These are phyloP conservation scores for Pugionium cornutum DNA, from an alignment of 345 rosid genomes.

Conservation along the genomic window DNA sequence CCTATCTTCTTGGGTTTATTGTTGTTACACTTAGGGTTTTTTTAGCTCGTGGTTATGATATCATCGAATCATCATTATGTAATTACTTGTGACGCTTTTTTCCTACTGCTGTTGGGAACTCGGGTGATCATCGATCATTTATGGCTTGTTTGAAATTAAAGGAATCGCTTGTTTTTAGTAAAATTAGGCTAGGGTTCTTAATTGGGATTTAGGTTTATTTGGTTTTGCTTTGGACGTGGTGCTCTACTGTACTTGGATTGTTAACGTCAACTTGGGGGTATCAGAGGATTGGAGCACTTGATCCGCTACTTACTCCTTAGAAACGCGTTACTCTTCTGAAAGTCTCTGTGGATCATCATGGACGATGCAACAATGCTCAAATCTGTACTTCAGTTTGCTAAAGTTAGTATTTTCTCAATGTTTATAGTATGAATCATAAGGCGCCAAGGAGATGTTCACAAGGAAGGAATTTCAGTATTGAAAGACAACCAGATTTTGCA, in stretches of 20 bases:
- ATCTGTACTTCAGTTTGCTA: conserved; percentile 30
- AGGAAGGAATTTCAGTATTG: conserved; percentile 22
- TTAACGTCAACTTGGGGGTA: neutral
- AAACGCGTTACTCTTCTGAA: conserved; percentile 9
- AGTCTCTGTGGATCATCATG: conserved; percentile 34
- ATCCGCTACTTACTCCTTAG: neutral
- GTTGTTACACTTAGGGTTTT: conserved; percentile 19
- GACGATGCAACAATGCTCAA: conserved; percentile 31
- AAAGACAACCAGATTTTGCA: conserved; percentile 16
- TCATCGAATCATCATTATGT: conserved; percentile 3
- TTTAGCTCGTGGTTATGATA: neutral
- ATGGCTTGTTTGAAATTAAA: conserved; percentile 11
- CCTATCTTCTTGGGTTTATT: conserved; percentile 4
- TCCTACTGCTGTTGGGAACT: neutral
- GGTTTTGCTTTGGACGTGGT: conserved; percentile 20
- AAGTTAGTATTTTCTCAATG: conserved; percentile 27
- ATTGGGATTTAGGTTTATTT: neutral
- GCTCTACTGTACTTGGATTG: conserved; percentile 13
- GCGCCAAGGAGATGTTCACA: conserved; percentile 34
- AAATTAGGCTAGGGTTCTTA: conserved; percentile 7
- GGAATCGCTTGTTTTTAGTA: conserved; percentile 2
- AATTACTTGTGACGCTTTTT: neutral
- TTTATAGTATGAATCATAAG: conserved; percentile 38
- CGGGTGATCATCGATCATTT: neutral
- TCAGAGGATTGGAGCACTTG: conserved; percentile 24